These are phyloP conservation scores for Linum tenue DNA, from an alignment of 345 rosid genomes.

Conservation along the genomic window DNA sequence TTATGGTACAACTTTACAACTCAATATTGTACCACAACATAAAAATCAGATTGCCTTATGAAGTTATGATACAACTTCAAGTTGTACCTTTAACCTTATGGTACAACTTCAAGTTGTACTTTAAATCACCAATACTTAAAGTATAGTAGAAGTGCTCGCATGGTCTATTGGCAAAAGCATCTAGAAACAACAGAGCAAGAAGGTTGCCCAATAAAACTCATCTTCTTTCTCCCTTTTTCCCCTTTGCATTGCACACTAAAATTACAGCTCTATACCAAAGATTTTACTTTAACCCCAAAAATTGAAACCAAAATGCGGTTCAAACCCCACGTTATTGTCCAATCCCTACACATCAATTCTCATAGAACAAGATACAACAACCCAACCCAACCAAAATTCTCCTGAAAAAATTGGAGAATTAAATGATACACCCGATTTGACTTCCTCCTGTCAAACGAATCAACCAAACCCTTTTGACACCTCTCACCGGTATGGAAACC, in stretches of 20 bases:
- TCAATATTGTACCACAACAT: too few species aligned
- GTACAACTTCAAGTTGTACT: too few species aligned
- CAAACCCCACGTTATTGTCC: slow-evolving; percentile 16
- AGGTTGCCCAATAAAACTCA: background rate
- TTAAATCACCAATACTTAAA: too few species aligned
- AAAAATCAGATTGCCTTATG: too few species aligned
- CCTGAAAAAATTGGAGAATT: slow-evolving; percentile 48
- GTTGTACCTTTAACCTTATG: too few species aligned
- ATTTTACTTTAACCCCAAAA: slow-evolving; percentile 23
- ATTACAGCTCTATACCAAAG: slow-evolving; percentile 28
- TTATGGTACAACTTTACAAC: too few species aligned
- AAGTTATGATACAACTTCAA: too few species aligned
- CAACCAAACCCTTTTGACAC: background rate
- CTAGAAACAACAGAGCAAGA: background rate
- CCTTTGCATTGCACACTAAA: slow-evolving; percentile 16
- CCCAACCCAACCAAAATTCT: slow-evolving; percentile 30
- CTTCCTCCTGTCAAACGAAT: background rate
- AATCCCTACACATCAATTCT: slow-evolving; percentile 8
- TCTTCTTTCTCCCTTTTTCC: background rate
- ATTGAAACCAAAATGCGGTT: slow-evolving; percentile 22
- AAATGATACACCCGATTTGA: slow-evolving; percentile 12
- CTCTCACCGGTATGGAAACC: background rate
- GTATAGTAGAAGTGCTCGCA: background rate
- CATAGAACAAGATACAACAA: slow-evolving; percentile 21
- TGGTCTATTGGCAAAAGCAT: background rate